These are phyloP conservation scores for Lentinus brumalis DNA, from an alignment of 768 basidiomycete genomes.

Conservation along the genomic window DNA sequence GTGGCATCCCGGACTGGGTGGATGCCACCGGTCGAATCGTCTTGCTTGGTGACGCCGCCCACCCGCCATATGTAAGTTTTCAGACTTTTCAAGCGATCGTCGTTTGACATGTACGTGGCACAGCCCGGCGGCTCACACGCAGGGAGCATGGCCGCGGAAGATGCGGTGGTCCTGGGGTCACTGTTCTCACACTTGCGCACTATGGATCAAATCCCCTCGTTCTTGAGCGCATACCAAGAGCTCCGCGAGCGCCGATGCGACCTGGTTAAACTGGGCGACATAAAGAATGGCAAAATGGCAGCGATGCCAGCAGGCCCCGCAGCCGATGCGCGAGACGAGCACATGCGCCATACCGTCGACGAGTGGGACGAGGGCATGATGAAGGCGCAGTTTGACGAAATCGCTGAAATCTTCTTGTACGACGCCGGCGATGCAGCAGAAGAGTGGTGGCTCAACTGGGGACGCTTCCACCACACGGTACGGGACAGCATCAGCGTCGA, in stretches of 20 bases:
- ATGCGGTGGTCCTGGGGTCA: conserved; percentile 58
- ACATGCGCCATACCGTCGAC: conserved; percentile 37
- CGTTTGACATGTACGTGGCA: neutral
- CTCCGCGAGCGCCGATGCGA: conserved; percentile 52
- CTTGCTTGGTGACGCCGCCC: conserved; percentile 63
- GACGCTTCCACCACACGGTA: conserved; percentile 44
- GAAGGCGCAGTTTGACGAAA: conserved; percentile 52
- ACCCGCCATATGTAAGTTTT: conserved; percentile 52
- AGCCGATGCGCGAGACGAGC: conserved; percentile 47
- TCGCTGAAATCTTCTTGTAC: conserved; percentile 51
- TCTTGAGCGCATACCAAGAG: conserved; percentile 60
- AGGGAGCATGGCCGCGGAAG: conserved; percentile 57
- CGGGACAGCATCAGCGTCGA: neutral
- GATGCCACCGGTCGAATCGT: conserved; percentile 51
- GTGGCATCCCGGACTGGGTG: conserved; percentile 48
- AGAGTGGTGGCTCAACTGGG: conserved; percentile 68
- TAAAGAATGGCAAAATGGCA: conserved; percentile 45
- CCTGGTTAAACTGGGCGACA: conserved; percentile 46
- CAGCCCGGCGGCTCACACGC: conserved; percentile 60
- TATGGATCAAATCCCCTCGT: conserved; percentile 48
- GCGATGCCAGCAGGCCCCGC: conserved; percentile 45
- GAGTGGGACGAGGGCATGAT: conserved; percentile 50
- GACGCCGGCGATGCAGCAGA: conserved; percentile 59
- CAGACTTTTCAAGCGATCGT: no score
- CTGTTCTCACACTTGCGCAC: conserved; percentile 57